Base-by-base conservation (phyloP, 257 asterid genomes). In the Cordia subcordata region DNA sequence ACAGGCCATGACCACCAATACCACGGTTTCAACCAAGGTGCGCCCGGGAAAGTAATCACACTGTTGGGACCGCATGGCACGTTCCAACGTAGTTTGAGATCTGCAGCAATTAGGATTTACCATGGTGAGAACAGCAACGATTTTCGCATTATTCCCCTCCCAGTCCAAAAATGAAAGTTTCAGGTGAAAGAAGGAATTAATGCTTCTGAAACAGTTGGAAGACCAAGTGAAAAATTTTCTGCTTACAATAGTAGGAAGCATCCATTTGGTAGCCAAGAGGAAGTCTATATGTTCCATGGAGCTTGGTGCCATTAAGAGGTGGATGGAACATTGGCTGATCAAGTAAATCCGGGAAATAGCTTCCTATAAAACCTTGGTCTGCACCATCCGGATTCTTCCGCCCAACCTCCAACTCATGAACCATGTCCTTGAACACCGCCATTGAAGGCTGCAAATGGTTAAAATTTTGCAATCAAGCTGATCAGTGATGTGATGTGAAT, bases 1-100 rank as follows among this genome's bases (percentile, higher is more conserved):
- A 87, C 88, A 11, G 96, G 96, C 90, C 91, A 87, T 0, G 96
- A 78, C 96, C 96, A 87, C 96, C 96, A 85, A 53, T 84, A 87
- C 96, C 96, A 87, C 1, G 96, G 96, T 63, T 87, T 87, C 39
- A 87, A 56, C 85, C 91, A 87, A 8, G 91, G 81, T 40, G 94
- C 96, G 11, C 96, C 73, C 0, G 96, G 94, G 71, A 87, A 87
- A n/a, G 96, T 87, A 53, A 87, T 68, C 32, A 87, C 94, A 18
- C 94, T 87, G 64, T 87, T 87, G 6, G 88, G 88, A 3, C 91
- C 88, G 63, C 94, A 87, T 0, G 96, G 96, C 8, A 87, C 96
- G 12, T 78, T 75, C 96, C 96, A 87, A 20, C 78, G 76, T 9
- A 87, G 91, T 74, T 38, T 82, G 46, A 87, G 83, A 81, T 87